A percentile compares a stretch with the other conserved stretches of the same genome.
These are phyloP conservation scores for Boletus semigastroideus DNA, from an alignment of 1,284 basidiomycete species.

Conservation along the genomic window DNA sequence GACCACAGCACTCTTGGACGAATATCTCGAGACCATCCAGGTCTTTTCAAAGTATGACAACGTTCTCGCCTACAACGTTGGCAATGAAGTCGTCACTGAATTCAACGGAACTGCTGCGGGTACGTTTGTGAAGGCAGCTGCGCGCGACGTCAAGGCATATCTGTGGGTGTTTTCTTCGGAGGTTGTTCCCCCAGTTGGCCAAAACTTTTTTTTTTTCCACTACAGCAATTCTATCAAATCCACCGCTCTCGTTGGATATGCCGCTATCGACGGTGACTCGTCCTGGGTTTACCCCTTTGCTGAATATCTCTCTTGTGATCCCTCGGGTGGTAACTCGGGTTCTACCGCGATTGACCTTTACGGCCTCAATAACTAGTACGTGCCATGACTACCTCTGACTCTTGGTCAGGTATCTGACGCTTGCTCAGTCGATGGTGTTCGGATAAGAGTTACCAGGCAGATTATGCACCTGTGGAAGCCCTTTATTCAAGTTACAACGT, in stretches of 20 bases:
- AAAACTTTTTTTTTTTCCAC: background rate
- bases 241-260: slow-evolving; percentile 77
- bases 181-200: background rate
- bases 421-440: slow-evolving; percentile 53
- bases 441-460: slow-evolving; percentile 66
- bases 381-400: slow-evolving; percentile 9
- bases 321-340: slow-evolving; percentile 51
- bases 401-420: slow-evolving; percentile 10
- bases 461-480: slow-evolving; percentile 54
- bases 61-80: slow-evolving; percentile 81
- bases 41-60: slow-evolving; percentile 83
- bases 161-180: slow-evolving; percentile 50
- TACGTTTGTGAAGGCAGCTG: slow-evolving; percentile 88
- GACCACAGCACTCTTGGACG: slow-evolving; percentile 80
- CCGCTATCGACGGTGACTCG: slow-evolving; percentile 76
- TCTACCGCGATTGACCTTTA: slow-evolving; percentile 78
- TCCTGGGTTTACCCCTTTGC: slow-evolving; percentile 72
- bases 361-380: slow-evolving; percentile 78
- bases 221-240: slow-evolving; percentile 67
- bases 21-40: slow-evolving; percentile 79
- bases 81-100: slow-evolving; percentile 81
- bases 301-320: slow-evolving; percentile 80
- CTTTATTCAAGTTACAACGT: slow-evolving; percentile 72
- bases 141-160: slow-evolving; percentile 85
- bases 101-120: slow-evolving; percentile 62